Conservation (phyloP, 2,329 filamentous ascomycete genomes). For the Sordariomycetes sp. region DNA sequence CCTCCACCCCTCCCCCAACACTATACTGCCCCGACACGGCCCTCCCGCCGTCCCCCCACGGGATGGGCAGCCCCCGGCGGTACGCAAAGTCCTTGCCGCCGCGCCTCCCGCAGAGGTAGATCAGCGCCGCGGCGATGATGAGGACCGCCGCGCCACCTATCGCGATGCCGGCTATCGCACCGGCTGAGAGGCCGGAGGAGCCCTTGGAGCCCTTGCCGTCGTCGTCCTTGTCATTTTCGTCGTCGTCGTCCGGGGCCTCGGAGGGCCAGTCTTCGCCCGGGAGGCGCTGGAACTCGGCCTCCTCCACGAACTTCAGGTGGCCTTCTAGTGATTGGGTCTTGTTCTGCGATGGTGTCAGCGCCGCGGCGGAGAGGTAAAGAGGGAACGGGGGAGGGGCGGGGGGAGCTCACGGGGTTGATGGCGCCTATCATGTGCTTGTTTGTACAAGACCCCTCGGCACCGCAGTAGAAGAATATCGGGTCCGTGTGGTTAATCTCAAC, state of each 20-base stretch:
- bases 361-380: not conserved
- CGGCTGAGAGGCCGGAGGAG: conserved; percentile 16
- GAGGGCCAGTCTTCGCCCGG: conserved; percentile 42
- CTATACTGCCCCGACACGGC: conserved; percentile 9
- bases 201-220: conserved; percentile 7
- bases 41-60: conserved; percentile 15
- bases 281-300: conserved; percentile 35
- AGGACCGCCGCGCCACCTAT: conserved; percentile 34
- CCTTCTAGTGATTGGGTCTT: conserved; percentile 28
- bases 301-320: conserved; percentile 32
- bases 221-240: conserved; percentile 6
- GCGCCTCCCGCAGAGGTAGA: conserved; percentile 32
- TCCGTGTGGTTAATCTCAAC: conserved; percentile 41
- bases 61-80: conserved; percentile 11
- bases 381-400: not conserved
- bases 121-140: conserved; percentile 25
- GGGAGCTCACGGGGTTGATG: conserved; percentile 48
- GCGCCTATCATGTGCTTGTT: conserved; percentile 60
- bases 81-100: conserved; percentile 23
- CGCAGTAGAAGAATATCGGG: conserved; percentile 59
- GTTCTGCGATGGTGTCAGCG: conserved; percentile 19
- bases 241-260: conserved; percentile 17
- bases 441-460: conserved; percentile 51
- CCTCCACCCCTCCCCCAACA: not conserved
- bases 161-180: conserved; percentile 46